phyloP scores from a whole-genome alignment of 1,284 basidiomycete species.

The Ustilago tritici region DNA sequence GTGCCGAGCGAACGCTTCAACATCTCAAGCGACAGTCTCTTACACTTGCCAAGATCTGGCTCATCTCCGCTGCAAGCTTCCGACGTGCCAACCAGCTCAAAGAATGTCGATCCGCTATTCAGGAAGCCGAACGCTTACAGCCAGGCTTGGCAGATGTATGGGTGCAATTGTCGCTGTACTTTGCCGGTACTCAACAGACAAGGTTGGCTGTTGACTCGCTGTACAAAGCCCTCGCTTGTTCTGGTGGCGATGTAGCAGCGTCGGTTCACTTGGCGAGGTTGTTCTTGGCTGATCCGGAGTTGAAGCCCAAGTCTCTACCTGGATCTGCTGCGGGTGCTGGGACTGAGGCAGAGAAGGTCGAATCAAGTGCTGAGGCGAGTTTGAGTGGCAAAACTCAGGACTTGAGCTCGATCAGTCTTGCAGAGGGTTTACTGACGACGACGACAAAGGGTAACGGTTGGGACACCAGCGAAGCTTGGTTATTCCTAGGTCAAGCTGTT shows the following conservation, averaged over 20 bases:
- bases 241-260: conserved; percentile 57
- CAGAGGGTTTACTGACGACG: conserved; percentile 62
- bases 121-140: conserved; percentile 92
- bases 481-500: conserved; percentile 59
- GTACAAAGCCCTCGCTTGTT: conserved; percentile 68
- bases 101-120: conserved; percentile 88
- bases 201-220: conserved; percentile 62
- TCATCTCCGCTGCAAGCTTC: conserved; percentile 93
- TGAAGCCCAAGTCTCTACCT: conserved; percentile 36
- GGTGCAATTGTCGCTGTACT: conserved; percentile 77
- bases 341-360: conserved; percentile 14
- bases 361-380: conserved; percentile 46
- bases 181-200: conserved; percentile 31
- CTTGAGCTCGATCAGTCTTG: conserved; percentile 59
- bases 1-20: conserved; percentile 29
- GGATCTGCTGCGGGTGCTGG: background rate
- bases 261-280: conserved; percentile 64
- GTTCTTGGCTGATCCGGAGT: conserved; percentile 52
- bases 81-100: conserved; percentile 87
- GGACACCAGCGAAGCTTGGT: conserved; percentile 66
- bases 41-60: conserved; percentile 85
- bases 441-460: conserved; percentile 57
- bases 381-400: conserved; percentile 43
- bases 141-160: conserved; percentile 89
- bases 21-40: conserved; percentile 47